phyloP scores from a whole-genome alignment of 1,284 basidiomycete genomes.

The Rhodotorula sp. region DNA sequence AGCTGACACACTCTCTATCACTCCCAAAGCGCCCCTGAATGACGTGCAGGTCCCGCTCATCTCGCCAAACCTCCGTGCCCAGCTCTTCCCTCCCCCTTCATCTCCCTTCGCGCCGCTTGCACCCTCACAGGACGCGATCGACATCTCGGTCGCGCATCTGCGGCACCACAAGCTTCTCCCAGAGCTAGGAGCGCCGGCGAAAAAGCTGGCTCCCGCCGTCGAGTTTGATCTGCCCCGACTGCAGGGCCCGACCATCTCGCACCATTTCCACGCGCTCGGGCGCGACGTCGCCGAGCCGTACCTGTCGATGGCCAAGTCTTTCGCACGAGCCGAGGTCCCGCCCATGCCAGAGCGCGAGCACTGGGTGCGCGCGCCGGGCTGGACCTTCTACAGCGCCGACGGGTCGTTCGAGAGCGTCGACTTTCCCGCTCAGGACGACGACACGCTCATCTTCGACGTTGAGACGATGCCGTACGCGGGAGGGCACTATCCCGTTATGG shows the following conservation, averaged over 20 bases:
- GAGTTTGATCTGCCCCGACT: slow-evolving; percentile 80
- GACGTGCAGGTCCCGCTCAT: slow-evolving; percentile 38
- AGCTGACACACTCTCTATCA: not conserved
- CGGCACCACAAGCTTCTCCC: slow-evolving; percentile 28
- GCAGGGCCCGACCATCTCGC: slow-evolving; percentile 76
- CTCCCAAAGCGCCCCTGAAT: slow-evolving; percentile 29
- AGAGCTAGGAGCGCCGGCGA: not conserved
- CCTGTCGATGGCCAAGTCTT: slow-evolving; percentile 68
- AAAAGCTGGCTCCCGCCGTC: slow-evolving; percentile 60
- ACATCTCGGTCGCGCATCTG: slow-evolving; percentile 34
- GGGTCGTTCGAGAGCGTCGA: slow-evolving; percentile 48
- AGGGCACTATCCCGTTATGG: slow-evolving; percentile 82
- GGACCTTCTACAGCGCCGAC: slow-evolving; percentile 82
- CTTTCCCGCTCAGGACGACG: slow-evolving; percentile 58
- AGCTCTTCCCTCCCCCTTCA: slow-evolving; percentile 34
- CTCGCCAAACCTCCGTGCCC: slow-evolving; percentile 32
- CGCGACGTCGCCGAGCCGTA: slow-evolving; percentile 74
- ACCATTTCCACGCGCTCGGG: slow-evolving; percentile 88
- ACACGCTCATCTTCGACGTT: slow-evolving; percentile 85
- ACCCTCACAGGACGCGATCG: slow-evolving; percentile 30
- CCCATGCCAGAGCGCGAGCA: slow-evolving; percentile 61
- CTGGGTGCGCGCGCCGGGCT: slow-evolving; percentile 78
- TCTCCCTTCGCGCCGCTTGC: slow-evolving; percentile 32
- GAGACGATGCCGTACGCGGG: slow-evolving; percentile 81
- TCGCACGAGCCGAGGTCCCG: slow-evolving; percentile 63